Evolutionary conservation across 345 rosid genomes (phyloP).

Genomic region (Acer negundo): DNA sequence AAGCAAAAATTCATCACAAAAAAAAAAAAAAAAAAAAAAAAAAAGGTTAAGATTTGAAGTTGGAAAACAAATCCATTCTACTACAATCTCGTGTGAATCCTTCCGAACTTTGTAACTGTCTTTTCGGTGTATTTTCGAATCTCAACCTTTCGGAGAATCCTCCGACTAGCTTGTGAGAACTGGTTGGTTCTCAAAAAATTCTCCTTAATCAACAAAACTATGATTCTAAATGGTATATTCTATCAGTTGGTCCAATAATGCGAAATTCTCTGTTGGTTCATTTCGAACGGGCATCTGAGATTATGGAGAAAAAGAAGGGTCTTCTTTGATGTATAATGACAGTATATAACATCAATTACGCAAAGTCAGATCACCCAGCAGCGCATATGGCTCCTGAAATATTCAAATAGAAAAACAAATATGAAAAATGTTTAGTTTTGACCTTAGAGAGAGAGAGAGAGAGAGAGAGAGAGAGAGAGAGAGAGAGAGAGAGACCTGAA

Average conservation of each 20-base stretch:
- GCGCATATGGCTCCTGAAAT: slow-evolving; percentile 45
- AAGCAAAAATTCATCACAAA: not conserved
- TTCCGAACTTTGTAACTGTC: slow-evolving; percentile 1
- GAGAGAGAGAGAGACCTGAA: slow-evolving; percentile 32
- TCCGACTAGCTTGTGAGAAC: not conserved
- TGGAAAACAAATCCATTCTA: not conserved
- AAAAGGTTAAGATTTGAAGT: not conserved
- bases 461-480: not conserved
- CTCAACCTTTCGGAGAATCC: not conserved
- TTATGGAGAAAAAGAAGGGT: slow-evolving; percentile 18
- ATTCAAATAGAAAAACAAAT: not conserved
- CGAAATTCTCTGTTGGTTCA: not conserved
- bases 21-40: not conserved
- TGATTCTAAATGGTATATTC: not conserved
- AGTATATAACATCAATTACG: slow-evolving; percentile 1
- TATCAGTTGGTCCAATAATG: not conserved
- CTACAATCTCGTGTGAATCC: slow-evolving; percentile 1
- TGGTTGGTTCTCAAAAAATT: slow-evolving; percentile 6
- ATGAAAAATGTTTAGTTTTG: not conserved
- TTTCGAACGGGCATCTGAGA: slow-evolving; percentile 8
- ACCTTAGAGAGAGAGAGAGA: not conserved
- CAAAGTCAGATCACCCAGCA: slow-evolving; percentile 30
- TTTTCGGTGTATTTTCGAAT: not conserved
- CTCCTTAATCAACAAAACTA: slow-evolving; percentile 1
- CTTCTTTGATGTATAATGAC: not conserved